phyloP scores from a whole-genome alignment of 805 yeast genomes.

The Saccharomycopsis fibuligera region DNA sequence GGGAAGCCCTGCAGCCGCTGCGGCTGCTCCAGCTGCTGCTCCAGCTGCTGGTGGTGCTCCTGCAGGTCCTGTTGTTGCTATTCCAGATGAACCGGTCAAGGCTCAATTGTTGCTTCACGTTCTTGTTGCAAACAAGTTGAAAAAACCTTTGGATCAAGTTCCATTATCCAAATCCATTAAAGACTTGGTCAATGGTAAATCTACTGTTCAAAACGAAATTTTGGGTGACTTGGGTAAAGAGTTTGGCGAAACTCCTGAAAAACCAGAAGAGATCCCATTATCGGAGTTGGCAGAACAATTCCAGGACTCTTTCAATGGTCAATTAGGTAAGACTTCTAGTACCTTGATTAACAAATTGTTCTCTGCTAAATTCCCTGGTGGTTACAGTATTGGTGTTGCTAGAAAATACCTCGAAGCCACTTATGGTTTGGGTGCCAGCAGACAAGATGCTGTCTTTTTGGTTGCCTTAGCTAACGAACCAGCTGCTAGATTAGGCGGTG shows the following conservation, averaged over 20 bases:
- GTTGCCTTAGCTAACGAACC: constrained; percentile 87
- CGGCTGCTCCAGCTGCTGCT: constrained; percentile 54
- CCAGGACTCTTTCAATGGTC: constrained; percentile 85
- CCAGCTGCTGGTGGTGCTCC: constrained; percentile 61
- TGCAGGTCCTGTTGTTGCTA: constrained; percentile 73
- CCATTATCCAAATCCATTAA: constrained; percentile 91
- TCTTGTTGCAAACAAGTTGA: constrained; percentile 90
- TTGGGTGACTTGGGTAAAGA: constrained; percentile 98
- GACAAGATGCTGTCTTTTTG: constrained; percentile 88
- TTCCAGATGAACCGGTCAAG: constrained; percentile 85
- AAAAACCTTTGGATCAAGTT: constrained; percentile 79
- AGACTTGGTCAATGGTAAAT: constrained; percentile 97
- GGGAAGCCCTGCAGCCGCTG: constrained; percentile 49
- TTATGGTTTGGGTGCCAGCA: constrained; percentile 89
- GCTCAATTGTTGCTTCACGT: constrained; percentile 81
- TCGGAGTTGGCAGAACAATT: constrained; percentile 92
- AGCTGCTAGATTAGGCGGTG: constrained; percentile 76
- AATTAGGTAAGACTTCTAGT: constrained; percentile 88
- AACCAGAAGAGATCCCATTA: constrained; percentile 97
- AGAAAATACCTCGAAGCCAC: constrained; percentile 87
- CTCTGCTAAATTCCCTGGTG: constrained; percentile 99
- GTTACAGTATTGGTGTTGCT: constrained; percentile 86
- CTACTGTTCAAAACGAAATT: constrained; percentile 97
- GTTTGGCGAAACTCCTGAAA: constrained; percentile 96
- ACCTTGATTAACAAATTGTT: constrained; percentile 85